Base-by-base conservation (phyloP, 2,329 filamentous ascomycete species). In the Talaromyces sp. region DNA sequence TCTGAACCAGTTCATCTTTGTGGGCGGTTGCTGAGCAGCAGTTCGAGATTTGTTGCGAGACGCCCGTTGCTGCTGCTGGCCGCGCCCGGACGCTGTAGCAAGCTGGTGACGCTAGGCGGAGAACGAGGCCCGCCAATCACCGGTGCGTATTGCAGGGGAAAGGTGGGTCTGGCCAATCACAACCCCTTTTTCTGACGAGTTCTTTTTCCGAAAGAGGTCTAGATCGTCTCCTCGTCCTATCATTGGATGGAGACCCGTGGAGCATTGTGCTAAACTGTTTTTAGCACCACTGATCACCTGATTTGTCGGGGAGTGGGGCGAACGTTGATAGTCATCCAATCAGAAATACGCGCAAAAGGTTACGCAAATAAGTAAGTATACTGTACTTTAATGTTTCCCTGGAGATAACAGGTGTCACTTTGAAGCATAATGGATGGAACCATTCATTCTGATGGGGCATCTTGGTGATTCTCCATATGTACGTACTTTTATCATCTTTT, bases 1-100 rank as follows among this genome's bases (percentile, higher is more conserved):
- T 52, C 48, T 52, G 48, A 52, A 52, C 48, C 48, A 52, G 48
- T 52, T 52, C 48, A 52, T 52, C 7, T 17, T 52, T 52, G 48
- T 26, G 21, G 21, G 48, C 26, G 12, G 24, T 14, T 3, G 24
- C 14, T n/a, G 27, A 52, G 14, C 21, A 29, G 27, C 12, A 29
- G 27, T 50, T 27, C 26, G 27, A 52, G 27, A 52, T 52, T 27
- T 52, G 21, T 52, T 52, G 48, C 29, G 26, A 29, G 27, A 31
- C 24, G 48, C 35, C 19, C 24, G 24, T 27, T 29, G 48, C 24
- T 52, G 48, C 43, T 24, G 43, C 43, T 46, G n/a, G 43, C 43
- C 43, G 21, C n/a, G 21, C n/a, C 41, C 9, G 43, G 8, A 46
- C 24, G 43, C 43, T 46, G 43, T 46, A 46, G 43, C 43, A 46